Percentiles rank a stretch among this genome's conserved stretches.
phyloP scores from a whole-genome alignment of 108 stramenopile species.

The Phaeodactylum tricornutum region DNA sequence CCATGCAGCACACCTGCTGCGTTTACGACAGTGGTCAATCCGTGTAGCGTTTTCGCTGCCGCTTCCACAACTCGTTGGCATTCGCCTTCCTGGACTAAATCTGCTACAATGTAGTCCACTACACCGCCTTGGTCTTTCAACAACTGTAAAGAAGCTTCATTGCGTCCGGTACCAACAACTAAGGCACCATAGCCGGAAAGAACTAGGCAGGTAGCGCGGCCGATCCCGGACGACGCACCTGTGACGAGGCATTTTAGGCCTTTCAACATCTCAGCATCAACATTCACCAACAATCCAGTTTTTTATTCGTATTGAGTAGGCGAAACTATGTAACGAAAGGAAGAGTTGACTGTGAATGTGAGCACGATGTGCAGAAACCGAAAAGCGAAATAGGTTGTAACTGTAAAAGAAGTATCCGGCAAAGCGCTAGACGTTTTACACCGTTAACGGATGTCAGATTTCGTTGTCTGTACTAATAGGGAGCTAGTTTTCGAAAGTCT shows the following conservation, averaged over 20 bases:
- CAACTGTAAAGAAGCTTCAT: conserved; percentile 15
- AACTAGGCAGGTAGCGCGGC: conserved; percentile 28
- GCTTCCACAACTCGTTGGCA: conserved; percentile 24
- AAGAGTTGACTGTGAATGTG: too few species aligned
- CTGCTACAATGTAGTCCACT: conserved; percentile 32
- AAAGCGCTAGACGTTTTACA: too few species aligned
- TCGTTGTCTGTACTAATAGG: too few species aligned
- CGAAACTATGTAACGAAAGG: too few species aligned
- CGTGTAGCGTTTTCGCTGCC: conserved; percentile 27
- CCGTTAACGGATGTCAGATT: too few species aligned
- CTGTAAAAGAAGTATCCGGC: too few species aligned
- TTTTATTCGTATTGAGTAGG: too few species aligned
- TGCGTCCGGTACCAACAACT: conserved; percentile 41
- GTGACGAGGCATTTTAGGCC: conserved; percentile 31
- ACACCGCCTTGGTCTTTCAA: conserved; percentile 22
- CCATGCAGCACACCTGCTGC: conserved; percentile 40
- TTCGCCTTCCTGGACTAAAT: conserved; percentile 23
- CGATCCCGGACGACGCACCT: conserved; percentile 50
- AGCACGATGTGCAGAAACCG: too few species aligned
- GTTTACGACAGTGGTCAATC: conserved; percentile 40
- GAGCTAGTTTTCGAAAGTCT: too few species aligned
- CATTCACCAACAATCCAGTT: too few species aligned
- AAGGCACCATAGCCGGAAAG: conserved; percentile 27
- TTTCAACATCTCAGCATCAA: neutral
- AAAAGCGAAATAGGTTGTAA: too few species aligned